These are phyloP conservation scores for Atkinsonella texensis DNA, from an alignment of 2,329 filamentous ascomycete species.

Conservation along the genomic window DNA sequence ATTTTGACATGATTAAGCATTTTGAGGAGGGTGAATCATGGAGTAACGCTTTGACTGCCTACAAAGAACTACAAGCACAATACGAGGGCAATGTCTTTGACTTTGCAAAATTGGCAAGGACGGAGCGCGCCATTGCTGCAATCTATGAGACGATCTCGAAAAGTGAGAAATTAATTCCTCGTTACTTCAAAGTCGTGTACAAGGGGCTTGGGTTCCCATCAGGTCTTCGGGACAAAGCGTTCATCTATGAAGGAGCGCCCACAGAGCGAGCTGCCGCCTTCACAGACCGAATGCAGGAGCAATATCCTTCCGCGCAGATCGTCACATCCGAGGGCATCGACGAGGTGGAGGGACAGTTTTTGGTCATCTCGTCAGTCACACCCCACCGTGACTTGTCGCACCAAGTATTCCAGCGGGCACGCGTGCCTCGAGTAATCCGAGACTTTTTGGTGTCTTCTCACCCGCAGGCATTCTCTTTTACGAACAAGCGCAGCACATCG, in stretches of 20 bases:
- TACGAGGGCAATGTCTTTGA: conserved; percentile 87
- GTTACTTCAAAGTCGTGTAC: conserved; percentile 88
- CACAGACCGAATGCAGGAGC: conserved; percentile 82
- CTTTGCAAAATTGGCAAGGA: conserved; percentile 79
- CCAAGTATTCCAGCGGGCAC: conserved; percentile 77
- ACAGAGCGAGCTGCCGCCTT: conserved; percentile 71
- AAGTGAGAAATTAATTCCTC: conserved; percentile 63
- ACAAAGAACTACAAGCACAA: conserved; percentile 82
- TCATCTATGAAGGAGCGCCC: conserved; percentile 74
- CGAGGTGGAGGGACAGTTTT: conserved; percentile 80
- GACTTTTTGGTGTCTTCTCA: conserved; percentile 74
- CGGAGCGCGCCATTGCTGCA: conserved; percentile 80
- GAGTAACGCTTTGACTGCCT: conserved; percentile 76
- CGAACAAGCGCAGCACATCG: conserved; percentile 56
- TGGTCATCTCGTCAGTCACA: conserved; percentile 70
- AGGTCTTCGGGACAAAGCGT: conserved; percentile 76
- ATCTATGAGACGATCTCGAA: conserved; percentile 84
- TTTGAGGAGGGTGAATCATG: conserved; percentile 93
- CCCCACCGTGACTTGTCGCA: conserved; percentile 73
- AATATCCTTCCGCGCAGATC: conserved; percentile 77
- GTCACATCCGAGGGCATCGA: conserved; percentile 56
- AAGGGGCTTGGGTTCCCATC: conserved; percentile 79
- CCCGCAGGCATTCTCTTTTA: conserved; percentile 68
- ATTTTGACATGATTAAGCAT: conserved; percentile 88
- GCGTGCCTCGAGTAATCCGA: conserved; percentile 70